These are phyloP conservation scores for Brasenia schreberi DNA, from an alignment of 164 flowering plant species.

Conservation along the genomic window DNA sequence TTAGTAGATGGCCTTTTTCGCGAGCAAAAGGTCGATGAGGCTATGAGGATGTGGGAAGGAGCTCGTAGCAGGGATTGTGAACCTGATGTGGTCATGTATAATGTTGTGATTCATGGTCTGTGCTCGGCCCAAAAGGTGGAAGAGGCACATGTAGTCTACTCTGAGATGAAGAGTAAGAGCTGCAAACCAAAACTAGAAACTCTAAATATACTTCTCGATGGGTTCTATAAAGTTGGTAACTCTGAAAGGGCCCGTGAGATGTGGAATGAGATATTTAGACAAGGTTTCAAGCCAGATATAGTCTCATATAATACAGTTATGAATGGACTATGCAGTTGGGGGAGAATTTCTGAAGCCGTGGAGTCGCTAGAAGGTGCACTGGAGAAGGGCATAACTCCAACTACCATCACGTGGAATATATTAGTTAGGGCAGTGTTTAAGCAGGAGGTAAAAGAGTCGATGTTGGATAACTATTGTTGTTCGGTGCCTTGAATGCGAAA, in stretches of 20 bases:
- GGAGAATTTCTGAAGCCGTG: constrained; percentile 40
- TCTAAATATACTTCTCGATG: constrained; percentile 74
- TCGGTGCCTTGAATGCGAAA: background rate
- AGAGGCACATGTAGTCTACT: constrained; percentile 41
- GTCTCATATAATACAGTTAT: constrained; percentile 70
- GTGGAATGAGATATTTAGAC: constrained; percentile 45
- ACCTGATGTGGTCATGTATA: constrained; percentile 70
- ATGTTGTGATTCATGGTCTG: constrained; percentile 72
- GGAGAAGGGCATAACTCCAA: constrained; percentile 46
- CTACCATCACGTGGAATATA: constrained; percentile 65
- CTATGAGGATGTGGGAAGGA: constrained; percentile 47
- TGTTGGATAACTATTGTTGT: background rate
- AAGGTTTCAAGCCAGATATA: constrained; percentile 59
- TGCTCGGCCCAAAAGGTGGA: constrained; percentile 54
- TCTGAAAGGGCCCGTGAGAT: constrained; percentile 38
- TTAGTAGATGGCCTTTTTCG: constrained; percentile 63
- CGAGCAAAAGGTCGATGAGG: constrained; percentile 40
- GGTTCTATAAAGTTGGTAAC: constrained; percentile 45
- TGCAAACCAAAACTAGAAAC: constrained; percentile 69
- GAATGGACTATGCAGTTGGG: constrained; percentile 68
- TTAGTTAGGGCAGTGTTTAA: constrained; percentile 48
- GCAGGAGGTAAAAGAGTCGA: constrained; percentile 1
- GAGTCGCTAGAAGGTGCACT: constrained; percentile 44
- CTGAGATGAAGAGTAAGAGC: constrained; percentile 35
- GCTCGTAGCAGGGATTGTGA: constrained; percentile 26